Evolutionary conservation across 106 monocot species (phyloP).

Genomic region (Acorus calamus): DNA sequence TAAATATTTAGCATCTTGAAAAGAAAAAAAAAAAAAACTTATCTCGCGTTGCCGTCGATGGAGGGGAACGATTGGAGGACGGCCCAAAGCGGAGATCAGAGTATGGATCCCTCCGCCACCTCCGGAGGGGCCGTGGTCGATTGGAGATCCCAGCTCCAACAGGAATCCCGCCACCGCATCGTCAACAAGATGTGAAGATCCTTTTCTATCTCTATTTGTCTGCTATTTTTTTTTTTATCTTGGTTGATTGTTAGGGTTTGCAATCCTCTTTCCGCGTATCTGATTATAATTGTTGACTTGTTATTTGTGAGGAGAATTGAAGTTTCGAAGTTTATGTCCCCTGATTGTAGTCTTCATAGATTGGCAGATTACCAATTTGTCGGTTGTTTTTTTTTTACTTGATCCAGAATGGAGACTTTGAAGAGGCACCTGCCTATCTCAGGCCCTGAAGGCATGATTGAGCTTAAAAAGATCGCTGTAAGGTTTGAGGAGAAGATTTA

Average conservation of each 20-base stretch:
- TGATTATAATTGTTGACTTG: not conserved
- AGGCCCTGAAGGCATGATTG: not conserved
- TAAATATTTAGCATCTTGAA: too few relatives aligned
- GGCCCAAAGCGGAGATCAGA: too few relatives aligned
- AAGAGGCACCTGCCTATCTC: slow-evolving; percentile 51
- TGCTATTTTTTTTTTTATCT: not conserved
- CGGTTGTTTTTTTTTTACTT: not conserved
- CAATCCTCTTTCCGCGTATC: not conserved
- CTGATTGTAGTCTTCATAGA: not conserved
- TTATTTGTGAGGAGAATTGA: not conserved
- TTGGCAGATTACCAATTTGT: not conserved
- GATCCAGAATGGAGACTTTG: slow-evolving; percentile 74
- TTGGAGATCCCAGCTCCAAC: slow-evolving; percentile 49
- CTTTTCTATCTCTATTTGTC: not conserved
- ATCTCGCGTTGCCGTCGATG: too few relatives aligned
- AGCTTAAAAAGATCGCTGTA: not conserved
- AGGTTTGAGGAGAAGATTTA: slow-evolving; percentile 6
- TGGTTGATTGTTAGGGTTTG: not conserved
- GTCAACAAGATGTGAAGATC: slow-evolving; percentile 21
- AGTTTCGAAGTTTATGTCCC: not conserved
- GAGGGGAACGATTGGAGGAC: too few relatives aligned
- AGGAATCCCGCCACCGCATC: slow-evolving; percentile 33
- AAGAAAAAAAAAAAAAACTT: too few relatives aligned
- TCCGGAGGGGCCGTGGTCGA: slow-evolving; percentile 3
- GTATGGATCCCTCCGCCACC: too few relatives aligned